A percentile compares a stretch with the other conserved stretches of the same genome.
Conservation (phyloP, 2,329 filamentous ascomycete species). For the Tolypocladium pustulatum region DNA sequence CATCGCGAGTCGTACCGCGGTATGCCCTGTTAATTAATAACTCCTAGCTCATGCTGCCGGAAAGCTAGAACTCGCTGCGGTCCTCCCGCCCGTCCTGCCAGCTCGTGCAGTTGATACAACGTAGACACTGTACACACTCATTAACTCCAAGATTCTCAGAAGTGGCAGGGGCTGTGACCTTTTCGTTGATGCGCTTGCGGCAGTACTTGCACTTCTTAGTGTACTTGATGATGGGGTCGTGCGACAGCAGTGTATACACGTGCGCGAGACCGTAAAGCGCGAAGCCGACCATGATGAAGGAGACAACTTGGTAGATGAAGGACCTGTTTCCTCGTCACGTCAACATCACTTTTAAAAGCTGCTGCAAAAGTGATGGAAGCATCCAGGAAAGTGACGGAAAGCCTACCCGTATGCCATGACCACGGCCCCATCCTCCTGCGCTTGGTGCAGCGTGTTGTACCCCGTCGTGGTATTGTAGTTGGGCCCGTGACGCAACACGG, state of each 20-base stretch:
- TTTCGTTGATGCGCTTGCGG: constrained; percentile 49
- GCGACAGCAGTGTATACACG: constrained; percentile 48
- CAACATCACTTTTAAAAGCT: not conserved
- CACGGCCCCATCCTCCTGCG: constrained; percentile 59
- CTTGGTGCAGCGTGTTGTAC: constrained; percentile 62
- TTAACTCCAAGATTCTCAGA: not conserved
- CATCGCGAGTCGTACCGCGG: not conserved
- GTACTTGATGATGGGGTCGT: constrained; percentile 61
- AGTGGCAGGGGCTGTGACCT: constrained; percentile 30
- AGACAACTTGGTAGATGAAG: constrained; percentile 54
- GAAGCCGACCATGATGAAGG: constrained; percentile 55
- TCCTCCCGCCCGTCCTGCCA: constrained; percentile 43
- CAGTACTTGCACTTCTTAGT: constrained; percentile 60
- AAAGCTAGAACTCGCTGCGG: not conserved
- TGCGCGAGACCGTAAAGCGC: constrained; percentile 54
- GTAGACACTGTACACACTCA: constrained; percentile 20
- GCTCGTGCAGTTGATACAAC: constrained; percentile 39
- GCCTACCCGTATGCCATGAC: constrained; percentile 60
- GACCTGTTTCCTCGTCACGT: constrained; percentile 23
- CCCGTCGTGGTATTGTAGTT: constrained; percentile 39
- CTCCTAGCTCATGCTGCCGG: not conserved
- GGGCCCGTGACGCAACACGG: constrained; percentile 49
- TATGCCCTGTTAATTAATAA: not conserved
- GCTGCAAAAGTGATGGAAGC: too few species aligned
- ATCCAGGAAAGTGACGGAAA: not conserved